Evolutionary conservation across 305 asterid species (phyloP), one percentile per base, ranked within the genome.

Genomic region (Rubia balearica): DNA sequence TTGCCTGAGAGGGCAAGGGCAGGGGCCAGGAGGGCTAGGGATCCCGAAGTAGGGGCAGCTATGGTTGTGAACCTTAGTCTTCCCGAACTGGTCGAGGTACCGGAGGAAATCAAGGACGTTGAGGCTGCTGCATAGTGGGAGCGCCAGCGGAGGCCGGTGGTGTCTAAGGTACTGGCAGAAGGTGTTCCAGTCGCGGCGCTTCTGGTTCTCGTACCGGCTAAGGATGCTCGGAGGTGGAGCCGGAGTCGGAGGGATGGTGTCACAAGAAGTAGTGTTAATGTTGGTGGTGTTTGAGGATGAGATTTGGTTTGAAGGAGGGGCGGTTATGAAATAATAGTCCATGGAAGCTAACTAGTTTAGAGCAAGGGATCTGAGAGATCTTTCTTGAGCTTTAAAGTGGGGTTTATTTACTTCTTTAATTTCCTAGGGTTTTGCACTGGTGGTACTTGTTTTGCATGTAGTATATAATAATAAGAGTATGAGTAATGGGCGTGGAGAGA

Each of bases 181-280:
- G 0, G 97, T 91, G 84, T 78, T 86, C 97, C 97, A 90, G 81
- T 90, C 96, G 0, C 96, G 87, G 55, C 94, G 90, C 69, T 89
- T 90, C 62, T 90, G 97, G 46, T 92, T 86, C 75, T 87, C 96
- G 79, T 91, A 91, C 0, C 97, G 88, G 86, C 97, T 89, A 21
- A 51, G n/a, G 59, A 51, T 51, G 27, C 72, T 19, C 6, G 78
- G 85, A 33, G 83, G 71, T 0, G 84, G 63, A 6, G 38, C 40
- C 21, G 77, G 6, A 0, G 67, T 41, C n/a, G 38, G 17, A 46
- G 79, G 21, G 49, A 66, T 45, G 38, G 40, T 56, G 51, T 48
- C 57, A 16, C 72, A 57, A 40, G 53, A 19, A 11, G 73, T 71
- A 41, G 74, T 14, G 19, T 40, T 46, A 4, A 46, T 38, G 65